Evolutionary conservation across 805 yeast species (phyloP), one percentile per base, ranked within the genome.

Genomic region (Candida suzukii): DNA sequence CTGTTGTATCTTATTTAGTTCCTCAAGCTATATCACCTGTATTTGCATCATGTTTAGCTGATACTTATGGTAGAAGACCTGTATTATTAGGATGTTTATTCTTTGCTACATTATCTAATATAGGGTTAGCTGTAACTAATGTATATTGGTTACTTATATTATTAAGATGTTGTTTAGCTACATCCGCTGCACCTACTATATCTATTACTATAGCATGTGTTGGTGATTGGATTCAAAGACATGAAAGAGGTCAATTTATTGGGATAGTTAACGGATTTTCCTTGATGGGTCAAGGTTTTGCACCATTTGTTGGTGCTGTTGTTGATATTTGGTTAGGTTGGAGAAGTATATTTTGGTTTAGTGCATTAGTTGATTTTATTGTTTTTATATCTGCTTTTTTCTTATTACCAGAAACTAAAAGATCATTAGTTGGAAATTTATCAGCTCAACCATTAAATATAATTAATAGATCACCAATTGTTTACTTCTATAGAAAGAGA

Each of bases 11-110:
- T 0, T 88, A 87, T 51, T 71, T 84, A 39, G 57, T 85, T 11
- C 71, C 83, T 41, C 96, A 88, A 61, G 95, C 95, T 2, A 43
- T 85, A 0, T 61, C 84, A 0, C 96, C 96, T 0, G 71, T 83
- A 1, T 56, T 86, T 14, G 70, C 80, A 56, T 82, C 87, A 0
- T 69, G 78, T 4, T 51, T 85, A 19, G 83, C 91, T 0, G 96
- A 88, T 55, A 54, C 66, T 3, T 48, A 71, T 36, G 96, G 96
- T 0, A 71, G 95, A 51, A 63, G 95, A 38, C 88, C 93, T 0
- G 68, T 81, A 0, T 66, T 82, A 17, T 40, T 84, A 26, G 39
- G 63, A 4, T 79, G 88, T 29, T 56, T 83, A 22, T 13, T 70
- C 0, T 63, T 80, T 1, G 87, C 76, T 50, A 61, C 77, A 17